A percentile compares a stretch with the other conserved stretches of the same genome.
These are phyloP conservation scores for Ophiostoma tasmaniense DNA, from an alignment of 2,329 filamentous ascomycete species.

Conservation along the genomic window DNA sequence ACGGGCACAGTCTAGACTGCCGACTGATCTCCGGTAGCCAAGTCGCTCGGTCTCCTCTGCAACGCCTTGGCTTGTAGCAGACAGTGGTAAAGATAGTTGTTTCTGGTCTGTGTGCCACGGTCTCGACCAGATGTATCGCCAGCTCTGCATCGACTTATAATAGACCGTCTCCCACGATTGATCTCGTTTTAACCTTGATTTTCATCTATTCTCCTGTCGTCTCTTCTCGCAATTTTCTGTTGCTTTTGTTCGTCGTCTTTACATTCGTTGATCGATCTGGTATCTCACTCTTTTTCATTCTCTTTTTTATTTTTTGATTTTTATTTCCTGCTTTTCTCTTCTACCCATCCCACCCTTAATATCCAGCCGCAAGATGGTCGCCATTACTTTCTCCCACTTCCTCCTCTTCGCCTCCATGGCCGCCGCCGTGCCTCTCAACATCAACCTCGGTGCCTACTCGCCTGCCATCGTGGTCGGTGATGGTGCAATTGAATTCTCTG, in stretches of 20 bases:
- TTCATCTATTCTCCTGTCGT: background rate
- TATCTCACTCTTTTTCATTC: background rate
- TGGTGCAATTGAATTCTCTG: conserved; percentile 11
- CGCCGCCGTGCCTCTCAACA: conserved; percentile 22
- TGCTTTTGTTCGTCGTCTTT: background rate
- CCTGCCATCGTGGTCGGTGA: conserved; percentile 33
- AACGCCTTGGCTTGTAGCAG: conserved; percentile 1
- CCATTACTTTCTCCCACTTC: background rate
- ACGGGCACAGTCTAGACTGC: background rate
- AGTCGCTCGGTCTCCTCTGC: background rate
- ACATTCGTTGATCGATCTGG: conserved; percentile 3
- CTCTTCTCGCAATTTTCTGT: background rate
- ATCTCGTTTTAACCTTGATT: background rate
- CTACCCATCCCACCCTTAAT: background rate
- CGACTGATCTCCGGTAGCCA: background rate
- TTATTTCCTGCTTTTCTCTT: background rate
- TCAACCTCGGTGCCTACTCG: conserved; percentile 37
- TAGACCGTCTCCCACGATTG: background rate
- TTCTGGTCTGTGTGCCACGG: background rate
- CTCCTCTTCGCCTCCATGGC: conserved; percentile 5
- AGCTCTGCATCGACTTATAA: background rate
- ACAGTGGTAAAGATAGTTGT: conserved; percentile 7
- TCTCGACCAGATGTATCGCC: background rate
- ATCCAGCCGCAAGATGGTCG: background rate
- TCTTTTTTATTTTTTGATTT: background rate